These are phyloP conservation scores for Salix exigua DNA, from an alignment of 345 rosid genomes.

Conservation along the genomic window DNA sequence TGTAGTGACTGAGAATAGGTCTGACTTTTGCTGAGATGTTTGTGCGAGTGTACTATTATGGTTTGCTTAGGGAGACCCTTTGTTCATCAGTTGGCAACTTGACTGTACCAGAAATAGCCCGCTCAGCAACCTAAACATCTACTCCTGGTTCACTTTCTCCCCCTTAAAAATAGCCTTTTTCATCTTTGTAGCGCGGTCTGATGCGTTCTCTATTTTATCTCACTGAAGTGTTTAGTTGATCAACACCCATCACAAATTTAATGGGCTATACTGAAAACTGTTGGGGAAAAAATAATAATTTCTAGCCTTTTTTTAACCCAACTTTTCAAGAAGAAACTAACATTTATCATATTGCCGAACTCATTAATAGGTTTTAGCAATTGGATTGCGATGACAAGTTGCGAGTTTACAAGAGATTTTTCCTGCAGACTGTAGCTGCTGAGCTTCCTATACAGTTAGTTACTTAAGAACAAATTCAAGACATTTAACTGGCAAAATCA, in stretches of 20 bases:
- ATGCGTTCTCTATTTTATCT: too few relatives aligned
- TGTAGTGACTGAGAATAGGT: neutral
- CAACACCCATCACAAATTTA: too few relatives aligned
- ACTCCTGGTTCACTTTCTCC: neutral
- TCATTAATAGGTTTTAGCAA: too few relatives aligned
- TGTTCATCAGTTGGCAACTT: neutral
- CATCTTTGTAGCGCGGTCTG: neutral
- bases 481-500: neutral
- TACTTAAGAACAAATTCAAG: neutral
- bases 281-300: too few relatives aligned
- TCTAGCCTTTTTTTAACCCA: too few relatives aligned
- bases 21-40: slow-evolving; percentile 18
- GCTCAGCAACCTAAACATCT: neutral
- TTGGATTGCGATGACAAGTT: neutral
- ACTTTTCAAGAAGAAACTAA: too few relatives aligned
- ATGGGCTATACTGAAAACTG: too few relatives aligned
- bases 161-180: neutral
- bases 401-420: neutral
- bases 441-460: neutral
- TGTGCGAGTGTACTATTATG: slow-evolving; percentile 6
- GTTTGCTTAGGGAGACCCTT: slow-evolving; percentile 1
- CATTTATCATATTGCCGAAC: too few relatives aligned
- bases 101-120: neutral
- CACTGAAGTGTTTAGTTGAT: too few relatives aligned
- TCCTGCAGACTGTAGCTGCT: neutral